Conservation (phyloP, 306 rosid genomes). For the Pachyrhizus erosus region DNA sequence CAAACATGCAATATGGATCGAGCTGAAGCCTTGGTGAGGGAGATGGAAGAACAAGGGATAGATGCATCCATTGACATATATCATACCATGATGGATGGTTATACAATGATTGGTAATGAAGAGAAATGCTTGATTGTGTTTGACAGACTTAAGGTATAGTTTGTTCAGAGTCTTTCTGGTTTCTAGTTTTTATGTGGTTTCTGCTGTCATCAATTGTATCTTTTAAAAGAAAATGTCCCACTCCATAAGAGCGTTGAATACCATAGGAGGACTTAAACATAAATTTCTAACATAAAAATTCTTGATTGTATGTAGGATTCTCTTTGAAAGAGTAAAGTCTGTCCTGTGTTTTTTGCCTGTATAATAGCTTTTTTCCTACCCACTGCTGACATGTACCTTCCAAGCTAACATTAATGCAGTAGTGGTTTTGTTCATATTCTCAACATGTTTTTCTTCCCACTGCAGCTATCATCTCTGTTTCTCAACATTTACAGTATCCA, state of each 20-base stretch:
- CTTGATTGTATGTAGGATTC: slow-evolving; percentile 1
- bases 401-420: background rate
- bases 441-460: background rate
- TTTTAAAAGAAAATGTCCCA: background rate
- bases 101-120: slow-evolving; percentile 87
- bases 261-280: background rate
- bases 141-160: slow-evolving; percentile 87
- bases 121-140: slow-evolving; percentile 90
- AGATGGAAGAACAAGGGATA: slow-evolving; percentile 98
- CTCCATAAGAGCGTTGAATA: background rate
- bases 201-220: slow-evolving; percentile 21
- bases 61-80: slow-evolving; percentile 96
- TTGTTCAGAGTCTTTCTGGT: background rate
- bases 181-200: slow-evolving; percentile 31
- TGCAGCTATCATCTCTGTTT: background rate
- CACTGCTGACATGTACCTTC: background rate
- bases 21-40: slow-evolving; percentile 92
- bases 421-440: background rate
- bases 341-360: background rate
- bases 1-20: slow-evolving; percentile 79
- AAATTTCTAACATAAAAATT: background rate
- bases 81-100: slow-evolving; percentile 99
- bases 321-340: background rate
- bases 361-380: background rate
- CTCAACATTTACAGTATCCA: background rate